These are phyloP conservation scores for Saturnispora gosingensis DNA, from an alignment of 805 yeast species.

Conservation along the genomic window DNA sequence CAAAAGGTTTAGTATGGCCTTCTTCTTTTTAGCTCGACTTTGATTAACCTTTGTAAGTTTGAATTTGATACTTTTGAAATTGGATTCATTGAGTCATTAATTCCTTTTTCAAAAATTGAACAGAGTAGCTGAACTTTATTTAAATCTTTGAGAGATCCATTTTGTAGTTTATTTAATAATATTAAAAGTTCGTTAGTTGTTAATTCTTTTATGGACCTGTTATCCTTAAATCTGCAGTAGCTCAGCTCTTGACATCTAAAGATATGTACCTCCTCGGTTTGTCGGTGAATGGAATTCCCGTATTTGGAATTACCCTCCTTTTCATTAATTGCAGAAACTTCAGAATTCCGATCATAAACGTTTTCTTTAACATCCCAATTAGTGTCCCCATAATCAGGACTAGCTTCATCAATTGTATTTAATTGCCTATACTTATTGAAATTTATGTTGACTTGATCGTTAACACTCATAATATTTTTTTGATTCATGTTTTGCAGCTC, in stretches of 20 bases:
- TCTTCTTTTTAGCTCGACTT: slow-evolving; percentile 8
- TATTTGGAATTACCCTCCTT: not conserved
- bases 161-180: not conserved
- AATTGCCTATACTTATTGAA: slow-evolving; percentile 11
- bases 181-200: not conserved
- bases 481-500: not conserved
- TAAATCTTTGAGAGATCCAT: slow-evolving; percentile 5
- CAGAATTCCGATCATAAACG: not conserved
- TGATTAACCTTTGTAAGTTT: not conserved
- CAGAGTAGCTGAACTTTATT: slow-evolving; percentile 8
- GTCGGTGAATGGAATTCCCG: not conserved
- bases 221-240: not conserved
- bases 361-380: not conserved
- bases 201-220: not conserved
- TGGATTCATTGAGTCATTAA: not conserved
- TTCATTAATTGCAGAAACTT: not conserved
- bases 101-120: slow-evolving; percentile 8
- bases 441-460: slow-evolving; percentile 11
- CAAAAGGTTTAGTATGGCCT: slow-evolving; percentile 9
- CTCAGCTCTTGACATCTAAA: not conserved
- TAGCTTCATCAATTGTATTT: slow-evolving; percentile 11
- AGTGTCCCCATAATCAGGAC: not conserved
- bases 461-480: not conserved
- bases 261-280: not conserved
- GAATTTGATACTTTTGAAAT: slow-evolving; percentile 8